Conservation (phyloP, 1,139 yeast genomes). For the Blastobotrys aristatus region DNA sequence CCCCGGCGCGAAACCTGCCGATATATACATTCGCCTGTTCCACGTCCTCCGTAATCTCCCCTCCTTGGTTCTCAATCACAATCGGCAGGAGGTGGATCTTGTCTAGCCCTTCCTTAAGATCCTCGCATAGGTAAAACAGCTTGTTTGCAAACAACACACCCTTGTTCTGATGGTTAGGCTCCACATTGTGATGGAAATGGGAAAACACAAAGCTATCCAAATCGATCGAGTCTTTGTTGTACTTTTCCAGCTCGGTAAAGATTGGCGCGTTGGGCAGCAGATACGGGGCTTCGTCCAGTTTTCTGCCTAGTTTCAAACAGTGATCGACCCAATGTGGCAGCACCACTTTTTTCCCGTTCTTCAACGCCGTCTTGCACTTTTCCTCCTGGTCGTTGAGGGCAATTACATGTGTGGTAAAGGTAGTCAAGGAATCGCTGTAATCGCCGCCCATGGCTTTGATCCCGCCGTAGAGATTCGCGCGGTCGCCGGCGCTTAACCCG, state of each 20-base stretch:
- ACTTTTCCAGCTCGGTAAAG: not conserved
- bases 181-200: not conserved
- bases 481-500: conserved; percentile 53
- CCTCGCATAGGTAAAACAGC: conserved; percentile 32
- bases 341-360: conserved; percentile 51
- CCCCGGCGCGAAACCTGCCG: conserved; percentile 60
- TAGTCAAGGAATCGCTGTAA: conserved; percentile 56
- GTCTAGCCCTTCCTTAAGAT: conserved; percentile 33
- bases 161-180: not conserved
- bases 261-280: conserved; percentile 34
- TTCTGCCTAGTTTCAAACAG: conserved; percentile 51
- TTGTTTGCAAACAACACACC: conserved; percentile 28
- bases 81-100: conserved; percentile 31
- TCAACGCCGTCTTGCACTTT: conserved; percentile 31
- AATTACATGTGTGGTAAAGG: conserved; percentile 72
- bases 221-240: not conserved
- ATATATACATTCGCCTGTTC: conserved; percentile 52
- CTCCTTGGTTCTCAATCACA: conserved; percentile 39
- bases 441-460: conserved; percentile 74
- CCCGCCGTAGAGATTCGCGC: conserved; percentile 61
- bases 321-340: conserved; percentile 68
- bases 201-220: not conserved
- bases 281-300: conserved; percentile 52
- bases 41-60: conserved; percentile 35
- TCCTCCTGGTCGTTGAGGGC: conserved; percentile 50